Evolutionary conservation across 345 rosid genomes (phyloP).

Genomic region (Mallotus nudiflorus): DNA sequence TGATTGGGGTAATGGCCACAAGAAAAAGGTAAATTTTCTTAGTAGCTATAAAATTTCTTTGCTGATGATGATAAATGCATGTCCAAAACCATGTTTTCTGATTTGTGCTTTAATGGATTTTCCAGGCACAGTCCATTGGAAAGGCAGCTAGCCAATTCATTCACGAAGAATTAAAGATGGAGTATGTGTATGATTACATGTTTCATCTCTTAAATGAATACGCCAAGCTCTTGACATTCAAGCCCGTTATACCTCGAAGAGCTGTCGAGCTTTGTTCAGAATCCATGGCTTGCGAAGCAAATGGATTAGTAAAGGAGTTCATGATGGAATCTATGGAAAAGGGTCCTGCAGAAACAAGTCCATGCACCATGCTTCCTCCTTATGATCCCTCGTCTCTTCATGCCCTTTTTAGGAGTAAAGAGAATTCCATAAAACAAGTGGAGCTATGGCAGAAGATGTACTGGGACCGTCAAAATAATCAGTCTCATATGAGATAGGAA

Average conservation of each 20-base stretch:
- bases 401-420: constrained; percentile 12
- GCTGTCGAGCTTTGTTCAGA: constrained; percentile 27
- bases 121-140: constrained; percentile 31
- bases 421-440: constrained; percentile 14
- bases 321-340: constrained; percentile 32
- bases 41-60: not conserved
- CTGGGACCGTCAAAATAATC: constrained; percentile 19
- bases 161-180: constrained; percentile 28
- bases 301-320: constrained; percentile 25
- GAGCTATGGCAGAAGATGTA: constrained; percentile 21
- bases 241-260: constrained; percentile 20
- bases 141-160: constrained; percentile 32
- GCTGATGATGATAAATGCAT: too few species aligned
- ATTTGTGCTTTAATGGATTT: not conserved
- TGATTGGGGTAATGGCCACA: constrained; percentile 31
- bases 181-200: constrained; percentile 35
- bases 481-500: not conserved
- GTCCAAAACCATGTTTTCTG: not conserved
- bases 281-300: constrained; percentile 20
- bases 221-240: constrained; percentile 28
- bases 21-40: constrained; percentile 19
- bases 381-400: constrained; percentile 22
- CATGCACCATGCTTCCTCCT: constrained; percentile 32
- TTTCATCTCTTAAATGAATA: constrained; percentile 32
- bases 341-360: constrained; percentile 19